Evolutionary conservation across 139 green algal species (phyloP), one percentile per base, ranked within the genome.

Genomic region (Haematococcus sp.): DNA sequence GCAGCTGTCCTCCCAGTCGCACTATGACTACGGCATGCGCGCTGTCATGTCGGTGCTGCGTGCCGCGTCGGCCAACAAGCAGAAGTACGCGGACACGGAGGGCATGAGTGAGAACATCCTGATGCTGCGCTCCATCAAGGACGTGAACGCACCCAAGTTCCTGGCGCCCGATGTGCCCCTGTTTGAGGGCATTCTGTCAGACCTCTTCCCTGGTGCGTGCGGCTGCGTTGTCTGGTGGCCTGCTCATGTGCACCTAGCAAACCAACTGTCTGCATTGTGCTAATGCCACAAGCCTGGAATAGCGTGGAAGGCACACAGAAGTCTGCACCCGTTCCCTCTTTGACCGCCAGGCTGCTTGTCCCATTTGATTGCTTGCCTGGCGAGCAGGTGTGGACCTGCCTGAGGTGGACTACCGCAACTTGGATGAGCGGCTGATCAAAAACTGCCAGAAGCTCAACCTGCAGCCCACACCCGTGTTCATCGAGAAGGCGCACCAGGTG

Each of bases 81-180:
- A 89, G 69, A 87, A 91, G 68, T 83, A 79, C 66, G 68, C 79
- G 46, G 76, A 77, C 27, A 75, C 40, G 73, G 32, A 68, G 73
- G 52, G 78, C 77, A 69, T n/a, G 28, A 22, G 71, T 0, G 84
- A 93, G 76, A 85, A 88, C 58, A 71, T 92, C 25, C 81, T 94
- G 33, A 89, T 94, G 83, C 80, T 93, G 72, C 73, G 87, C 56
- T 40, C 76, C 63, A 83, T 94, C 72, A 79, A 83, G 73, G 90
- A 95, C 60, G 90, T 95, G 11, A 95, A 95, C 75, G 78, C 84
- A 31, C 90, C 90, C 43, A 95, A 95, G 87, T 95, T 95, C 81
- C 77, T 95, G 71, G 87, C 84, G 23, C 90, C 87, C 32, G 90
- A 95, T 70, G 76, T 95, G 35, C 90, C 90, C 16, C 72, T 95